These are phyloP conservation scores for Moricandia moricandioides DNA, from an alignment of 345 rosid genomes.

Conservation along the genomic window DNA sequence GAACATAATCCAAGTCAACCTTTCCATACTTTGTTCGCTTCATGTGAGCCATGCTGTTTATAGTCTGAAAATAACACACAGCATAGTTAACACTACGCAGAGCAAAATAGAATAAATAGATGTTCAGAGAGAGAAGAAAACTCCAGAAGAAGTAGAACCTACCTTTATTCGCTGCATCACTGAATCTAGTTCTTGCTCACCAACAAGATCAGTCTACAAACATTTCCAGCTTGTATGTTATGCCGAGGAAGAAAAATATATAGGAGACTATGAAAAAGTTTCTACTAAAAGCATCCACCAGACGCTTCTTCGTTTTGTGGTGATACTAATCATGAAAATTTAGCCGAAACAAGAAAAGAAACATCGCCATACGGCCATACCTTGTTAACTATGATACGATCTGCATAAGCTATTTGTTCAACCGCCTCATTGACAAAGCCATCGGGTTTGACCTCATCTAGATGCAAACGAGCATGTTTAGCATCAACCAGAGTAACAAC, in stretches of 20 bases:
- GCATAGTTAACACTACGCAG: background rate
- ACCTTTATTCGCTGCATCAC: slow-evolving; percentile 76
- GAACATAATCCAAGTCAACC: slow-evolving; percentile 94
- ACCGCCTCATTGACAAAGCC: slow-evolving; percentile 95
- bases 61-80: slow-evolving; percentile 45
- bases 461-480: slow-evolving; percentile 77
- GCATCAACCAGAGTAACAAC: slow-evolving; percentile 96
- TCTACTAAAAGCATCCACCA: background rate
- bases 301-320: background rate
- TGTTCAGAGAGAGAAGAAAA: background rate
- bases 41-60: slow-evolving; percentile 73
- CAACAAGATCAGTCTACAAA: slow-evolving; percentile 78
- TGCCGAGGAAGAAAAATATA: background rate
- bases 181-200: slow-evolving; percentile 54
- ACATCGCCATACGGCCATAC: slow-evolving; percentile 48
- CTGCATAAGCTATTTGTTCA: slow-evolving; percentile 96
- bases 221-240: background rate
- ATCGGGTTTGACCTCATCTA: slow-evolving; percentile 78
- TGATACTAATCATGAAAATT: background rate
- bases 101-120: background rate
- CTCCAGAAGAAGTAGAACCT: slow-evolving; percentile 7
- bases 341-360: background rate
- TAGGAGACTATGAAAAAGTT: background rate
- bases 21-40: slow-evolving; percentile 81
- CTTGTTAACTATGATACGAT: slow-evolving; percentile 85